phyloP scores from a whole-genome alignment of 1,284 basidiomycete species.

The Anthracocystis walkeri region DNA sequence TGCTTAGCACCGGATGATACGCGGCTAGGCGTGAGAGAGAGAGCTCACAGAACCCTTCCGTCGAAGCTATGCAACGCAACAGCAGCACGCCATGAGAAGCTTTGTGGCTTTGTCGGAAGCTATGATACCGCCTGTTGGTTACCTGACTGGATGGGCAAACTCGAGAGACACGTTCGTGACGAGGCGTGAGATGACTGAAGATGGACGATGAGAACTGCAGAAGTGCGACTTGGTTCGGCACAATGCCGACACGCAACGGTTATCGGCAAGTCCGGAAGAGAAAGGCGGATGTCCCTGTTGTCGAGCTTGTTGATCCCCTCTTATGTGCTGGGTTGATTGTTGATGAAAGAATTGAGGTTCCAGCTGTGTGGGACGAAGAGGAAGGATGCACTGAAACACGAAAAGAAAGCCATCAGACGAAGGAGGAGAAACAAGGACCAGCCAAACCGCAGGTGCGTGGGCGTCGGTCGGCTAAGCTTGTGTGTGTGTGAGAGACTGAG shows the following conservation, averaged over 20 bases:
- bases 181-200: not conserved
- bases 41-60: constrained; percentile 3
- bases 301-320: not conserved
- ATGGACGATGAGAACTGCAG: not conserved
- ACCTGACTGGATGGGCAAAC: no score
- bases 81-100: constrained; percentile 5
- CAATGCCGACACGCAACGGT: constrained; percentile 1
- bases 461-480: constrained; percentile 2
- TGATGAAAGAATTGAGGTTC: not conserved
- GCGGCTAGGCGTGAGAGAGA: constrained; percentile 5
- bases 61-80: not conserved
- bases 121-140: not conserved
- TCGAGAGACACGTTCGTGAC: not conserved
- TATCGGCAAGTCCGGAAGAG: not conserved
- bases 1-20: not conserved
- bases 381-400: not conserved
- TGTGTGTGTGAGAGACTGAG: not conserved
- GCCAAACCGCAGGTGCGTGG: constrained; percentile 1
- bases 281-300: not conserved
- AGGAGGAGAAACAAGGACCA: not conserved
- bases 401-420: not conserved
- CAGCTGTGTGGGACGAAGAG: constrained; percentile 4
- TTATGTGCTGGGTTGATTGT: not conserved
- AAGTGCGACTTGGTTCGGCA: not conserved
- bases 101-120: not conserved